Conservation (phyloP, 2,329 filamentous ascomycete genomes). For the Penicillium verrucosum region DNA sequence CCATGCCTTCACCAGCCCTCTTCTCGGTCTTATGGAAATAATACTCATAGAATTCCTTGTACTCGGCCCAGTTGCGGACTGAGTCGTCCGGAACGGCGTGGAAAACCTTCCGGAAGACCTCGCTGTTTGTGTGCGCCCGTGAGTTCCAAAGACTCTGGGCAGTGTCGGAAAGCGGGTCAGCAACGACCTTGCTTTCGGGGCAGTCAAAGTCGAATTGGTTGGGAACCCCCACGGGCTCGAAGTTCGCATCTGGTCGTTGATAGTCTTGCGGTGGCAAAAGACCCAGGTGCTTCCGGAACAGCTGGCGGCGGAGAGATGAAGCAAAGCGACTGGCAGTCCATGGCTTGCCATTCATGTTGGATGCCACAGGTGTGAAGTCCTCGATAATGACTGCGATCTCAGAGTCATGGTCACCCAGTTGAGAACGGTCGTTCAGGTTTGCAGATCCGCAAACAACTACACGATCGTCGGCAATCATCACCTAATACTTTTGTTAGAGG, state of each 20-base stretch:
- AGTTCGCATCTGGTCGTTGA: conserved; percentile 58
- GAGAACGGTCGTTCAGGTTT: conserved; percentile 88
- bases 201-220: conserved; percentile 55
- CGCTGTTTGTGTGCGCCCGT: conserved; percentile 57
- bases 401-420: conserved; percentile 84
- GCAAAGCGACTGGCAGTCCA: conserved; percentile 80
- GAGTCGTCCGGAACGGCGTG: conserved; percentile 60
- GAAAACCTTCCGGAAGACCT: conserved; percentile 60
- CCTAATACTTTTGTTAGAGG: conserved; percentile 31
- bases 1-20: conserved; percentile 41
- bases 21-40: conserved; percentile 51
- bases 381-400: conserved; percentile 89
- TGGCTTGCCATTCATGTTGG: conserved; percentile 72
- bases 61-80: conserved; percentile 58
- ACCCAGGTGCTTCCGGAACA: conserved; percentile 90
- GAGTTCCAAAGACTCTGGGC: conserved; percentile 58
- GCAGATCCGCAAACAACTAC: conserved; percentile 81
- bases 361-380: conserved; percentile 68
- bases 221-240: conserved; percentile 54
- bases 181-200: conserved; percentile 50
- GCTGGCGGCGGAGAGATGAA: conserved; percentile 71
- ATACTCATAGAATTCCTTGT: conserved; percentile 61
- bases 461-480: conserved; percentile 80
- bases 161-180: conserved; percentile 57
- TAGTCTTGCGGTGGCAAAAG: conserved; percentile 70